These are phyloP conservation scores for Flaveria brownii DNA, from an alignment of 129 eudicot genomes.

Conservation along the genomic window DNA sequence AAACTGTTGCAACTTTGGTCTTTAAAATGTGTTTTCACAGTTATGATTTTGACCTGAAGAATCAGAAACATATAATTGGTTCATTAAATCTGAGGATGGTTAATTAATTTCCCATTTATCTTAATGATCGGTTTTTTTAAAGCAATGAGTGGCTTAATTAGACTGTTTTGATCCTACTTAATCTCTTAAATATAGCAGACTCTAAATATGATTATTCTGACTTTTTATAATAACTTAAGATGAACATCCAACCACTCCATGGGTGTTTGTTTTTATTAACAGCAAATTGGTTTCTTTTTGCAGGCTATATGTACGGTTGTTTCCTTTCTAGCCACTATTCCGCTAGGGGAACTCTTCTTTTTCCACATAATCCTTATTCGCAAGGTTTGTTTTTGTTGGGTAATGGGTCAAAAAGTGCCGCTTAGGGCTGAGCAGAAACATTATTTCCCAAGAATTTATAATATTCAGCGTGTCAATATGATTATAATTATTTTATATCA, in stretches of 20 bases:
- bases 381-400: conserved; percentile 51
- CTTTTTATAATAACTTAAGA: not conserved
- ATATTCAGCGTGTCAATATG: not conserved
- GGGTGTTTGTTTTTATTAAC: not conserved
- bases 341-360: conserved; percentile 85
- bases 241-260: not conserved
- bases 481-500: not conserved
- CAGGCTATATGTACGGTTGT: conserved; percentile 86
- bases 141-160: too few relatives aligned
- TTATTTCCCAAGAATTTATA: not conserved
- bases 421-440: not conserved
- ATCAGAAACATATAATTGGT: conserved; percentile 6
- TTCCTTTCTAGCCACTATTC: conserved; percentile 77
- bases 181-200: not conserved
- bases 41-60: not conserved
- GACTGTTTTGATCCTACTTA: not conserved
- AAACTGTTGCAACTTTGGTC: not conserved
- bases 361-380: conserved; percentile 89
- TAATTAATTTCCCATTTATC: conserved; percentile 2
- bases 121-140: not conserved
- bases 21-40: not conserved
- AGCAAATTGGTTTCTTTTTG: conserved; percentile 22
- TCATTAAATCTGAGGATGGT: not conserved
- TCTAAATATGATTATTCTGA: not conserved
- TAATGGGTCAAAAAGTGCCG: not conserved